A percentile compares a stretch with the other conserved stretches of the same genome.
Evolutionary conservation across 768 basidiomycete genomes (phyloP).

Genomic region (Hydnum rufescens): DNA sequence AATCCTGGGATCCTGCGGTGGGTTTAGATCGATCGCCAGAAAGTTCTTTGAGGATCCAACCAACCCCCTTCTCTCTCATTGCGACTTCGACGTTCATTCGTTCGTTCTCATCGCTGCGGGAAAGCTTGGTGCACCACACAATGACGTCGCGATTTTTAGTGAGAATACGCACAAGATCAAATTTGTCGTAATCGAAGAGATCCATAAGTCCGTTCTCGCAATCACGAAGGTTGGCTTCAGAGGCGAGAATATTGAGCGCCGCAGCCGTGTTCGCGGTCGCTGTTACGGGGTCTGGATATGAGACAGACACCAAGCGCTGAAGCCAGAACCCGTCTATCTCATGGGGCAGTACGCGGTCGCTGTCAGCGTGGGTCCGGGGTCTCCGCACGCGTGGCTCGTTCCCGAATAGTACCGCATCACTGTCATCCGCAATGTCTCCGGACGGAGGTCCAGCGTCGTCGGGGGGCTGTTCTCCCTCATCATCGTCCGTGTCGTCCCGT

Average conservation of each 20-base stretch:
- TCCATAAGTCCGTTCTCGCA: constrained; percentile 95
- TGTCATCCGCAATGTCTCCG: constrained; percentile 25
- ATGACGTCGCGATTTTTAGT: constrained; percentile 91
- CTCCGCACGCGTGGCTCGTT: constrained; percentile 29
- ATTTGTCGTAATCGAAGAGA: constrained; percentile 81
- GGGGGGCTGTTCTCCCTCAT: neutral
- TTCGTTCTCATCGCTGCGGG: constrained; percentile 74
- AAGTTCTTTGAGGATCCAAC: constrained; percentile 85
- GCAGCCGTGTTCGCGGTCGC: constrained; percentile 77
- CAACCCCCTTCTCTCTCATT: constrained; percentile 93
- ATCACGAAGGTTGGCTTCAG: constrained; percentile 75
- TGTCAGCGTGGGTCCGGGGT: constrained; percentile 36
- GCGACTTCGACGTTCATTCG: constrained; percentile 88
- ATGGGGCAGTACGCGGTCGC: constrained; percentile 72
- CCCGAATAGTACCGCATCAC: constrained; percentile 65
- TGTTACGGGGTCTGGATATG: constrained; percentile 87
- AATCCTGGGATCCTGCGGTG: constrained; percentile 27
- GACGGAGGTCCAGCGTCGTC: constrained; percentile 24
- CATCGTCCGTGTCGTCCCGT: constrained; percentile 52
- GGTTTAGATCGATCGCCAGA: constrained; percentile 52
- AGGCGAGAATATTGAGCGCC: constrained; percentile 68
- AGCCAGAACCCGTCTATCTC: constrained; percentile 97
- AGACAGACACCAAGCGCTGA: constrained; percentile 76
- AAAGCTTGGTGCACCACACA: constrained; percentile 95
- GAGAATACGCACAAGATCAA: constrained; percentile 75